Base-by-base conservation (phyloP, 2,329 filamentous ascomycete genomes). In the Massarina eburnea region DNA sequence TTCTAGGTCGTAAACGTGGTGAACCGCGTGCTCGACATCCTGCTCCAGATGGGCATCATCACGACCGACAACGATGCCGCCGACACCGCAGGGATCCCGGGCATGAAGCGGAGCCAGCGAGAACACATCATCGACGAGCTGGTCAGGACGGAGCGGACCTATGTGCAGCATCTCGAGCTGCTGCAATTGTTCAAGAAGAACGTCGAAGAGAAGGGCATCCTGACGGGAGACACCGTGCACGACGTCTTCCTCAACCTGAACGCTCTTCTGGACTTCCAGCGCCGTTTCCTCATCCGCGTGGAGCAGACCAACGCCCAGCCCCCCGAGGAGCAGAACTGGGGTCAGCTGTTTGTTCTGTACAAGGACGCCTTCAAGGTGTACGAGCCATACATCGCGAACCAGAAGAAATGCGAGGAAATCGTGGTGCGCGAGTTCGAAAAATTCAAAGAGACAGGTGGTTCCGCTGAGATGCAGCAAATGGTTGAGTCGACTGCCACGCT, bases 221-320 rank as follows among this genome's bases (percentile, higher is more conserved):
- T 97, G 53, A 88, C 89, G 2, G 92, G 94, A 43, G 94, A 99
- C 67, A 83, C 86, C 8, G 86, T 96, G 18, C 91, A 97, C 73
- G 85, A 91, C 64, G 96, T 99, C 52, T 99, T 99, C 72, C 79
- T 97, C 51, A 99, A 99, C 71, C 84, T 97, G 64, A 96, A 97
- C 67, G 84, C 88, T 22, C 88, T 99, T 38, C 80, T 99, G 41
- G 94, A 99, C 70, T 96, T 96, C 67, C 92, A 97, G 66, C 86
- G 95, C 52, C 84, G 91, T 21, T 97, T 99, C 62, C 77, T 99
- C 38, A 97, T 99, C 61, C 86, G 91, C 44, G 89, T 99, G 52
- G 94, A 99, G 73, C 95, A 95, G 21, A 95, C 91, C 29, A 96
- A 97, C 63, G 91, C 89, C 3, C 82, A 90, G 72, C 81, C 89